A percentile compares a stretch with the other conserved stretches of the same genome.
Conservation (phyloP, 2,329 filamentous ascomycete species). For the Fusarium sublunatum region DNA sequence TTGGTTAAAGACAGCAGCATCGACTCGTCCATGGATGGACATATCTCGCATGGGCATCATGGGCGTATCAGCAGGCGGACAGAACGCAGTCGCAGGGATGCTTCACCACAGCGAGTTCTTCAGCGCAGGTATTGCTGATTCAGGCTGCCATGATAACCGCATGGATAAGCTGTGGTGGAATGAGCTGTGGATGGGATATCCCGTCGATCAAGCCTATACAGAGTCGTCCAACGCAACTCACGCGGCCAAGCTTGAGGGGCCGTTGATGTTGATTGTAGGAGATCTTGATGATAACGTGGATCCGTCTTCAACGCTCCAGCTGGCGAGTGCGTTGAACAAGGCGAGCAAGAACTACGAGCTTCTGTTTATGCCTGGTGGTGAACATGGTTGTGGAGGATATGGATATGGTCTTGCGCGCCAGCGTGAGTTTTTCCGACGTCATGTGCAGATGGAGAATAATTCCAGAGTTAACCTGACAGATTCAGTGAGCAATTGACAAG, state of each 20-base stretch:
- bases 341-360: conserved; percentile 48
- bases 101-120: conserved; percentile 48
- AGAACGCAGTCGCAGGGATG: conserved; percentile 45
- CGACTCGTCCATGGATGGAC: conserved; percentile 47
- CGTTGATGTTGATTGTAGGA: conserved; percentile 47
- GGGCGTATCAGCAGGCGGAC: conserved; percentile 48
- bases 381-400: conserved; percentile 31
- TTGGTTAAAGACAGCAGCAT: conserved; percentile 46
- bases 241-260: conserved; percentile 43
- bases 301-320: conserved; percentile 47
- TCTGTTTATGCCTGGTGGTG: conserved; percentile 43
- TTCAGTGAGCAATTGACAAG: not conserved
- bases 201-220: conserved; percentile 46
- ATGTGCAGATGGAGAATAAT: conserved; percentile 17
- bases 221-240: conserved; percentile 46
- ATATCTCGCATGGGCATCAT: conserved; percentile 45
- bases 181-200: conserved; percentile 50
- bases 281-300: conserved; percentile 48
- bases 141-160: conserved; percentile 49
- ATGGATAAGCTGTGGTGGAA: conserved; percentile 50
- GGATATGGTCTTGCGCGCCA: conserved; percentile 38
- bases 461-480: conserved; percentile 16
- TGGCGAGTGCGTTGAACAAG: conserved; percentile 43
- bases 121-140: conserved; percentile 44
- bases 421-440: conserved; percentile 29